Conservation (phyloP, 495 filamentous ascomycete species). For the Cercophora samala region DNA sequence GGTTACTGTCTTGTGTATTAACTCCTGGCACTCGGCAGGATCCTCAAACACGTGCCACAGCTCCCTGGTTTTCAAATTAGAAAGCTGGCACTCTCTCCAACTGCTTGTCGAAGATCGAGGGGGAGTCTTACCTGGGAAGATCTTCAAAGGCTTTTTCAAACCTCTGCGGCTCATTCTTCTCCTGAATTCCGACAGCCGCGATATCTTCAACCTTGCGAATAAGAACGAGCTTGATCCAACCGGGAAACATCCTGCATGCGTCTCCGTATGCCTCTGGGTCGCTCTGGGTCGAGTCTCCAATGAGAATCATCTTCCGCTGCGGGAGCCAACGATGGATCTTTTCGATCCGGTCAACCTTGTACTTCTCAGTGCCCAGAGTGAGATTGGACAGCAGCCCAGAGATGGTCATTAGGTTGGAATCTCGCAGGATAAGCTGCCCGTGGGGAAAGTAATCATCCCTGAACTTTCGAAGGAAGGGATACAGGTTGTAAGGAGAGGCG, state of each 20-base stretch:
- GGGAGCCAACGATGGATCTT: slow-evolving; percentile 77
- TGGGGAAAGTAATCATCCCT: slow-evolving; percentile 64
- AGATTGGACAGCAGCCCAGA: slow-evolving; percentile 73
- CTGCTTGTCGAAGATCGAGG: neutral
- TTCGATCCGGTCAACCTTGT: slow-evolving; percentile 78
- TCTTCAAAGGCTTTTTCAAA: slow-evolving; percentile 82
- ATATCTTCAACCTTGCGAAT: slow-evolving; percentile 83
- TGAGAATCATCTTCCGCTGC: slow-evolving; percentile 69
- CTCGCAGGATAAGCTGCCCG: slow-evolving; percentile 79
- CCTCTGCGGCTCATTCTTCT: slow-evolving; percentile 67
- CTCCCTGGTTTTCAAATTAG: slow-evolving; percentile 31
- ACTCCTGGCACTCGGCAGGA: slow-evolving; percentile 56
- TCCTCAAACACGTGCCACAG: slow-evolving; percentile 80
- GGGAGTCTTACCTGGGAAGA: slow-evolving; percentile 48
- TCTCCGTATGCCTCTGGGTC: slow-evolving; percentile 84
- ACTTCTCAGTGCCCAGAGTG: slow-evolving; percentile 77
- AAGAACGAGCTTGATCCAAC: slow-evolving; percentile 75
- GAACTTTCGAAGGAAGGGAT: slow-evolving; percentile 79
- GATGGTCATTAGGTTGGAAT: slow-evolving; percentile 84
- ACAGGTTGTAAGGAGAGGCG: slow-evolving; percentile 91
- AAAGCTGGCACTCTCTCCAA: slow-evolving; percentile 5
- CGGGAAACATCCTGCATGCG: slow-evolving; percentile 50
- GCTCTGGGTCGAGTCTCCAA: slow-evolving; percentile 88
- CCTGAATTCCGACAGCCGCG: slow-evolving; percentile 59
- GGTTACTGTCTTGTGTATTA: slow-evolving; percentile 38